Base-by-base conservation (phyloP, 371 early-diverging fungal genomes). In the Ordospora pajunii region DNA sequence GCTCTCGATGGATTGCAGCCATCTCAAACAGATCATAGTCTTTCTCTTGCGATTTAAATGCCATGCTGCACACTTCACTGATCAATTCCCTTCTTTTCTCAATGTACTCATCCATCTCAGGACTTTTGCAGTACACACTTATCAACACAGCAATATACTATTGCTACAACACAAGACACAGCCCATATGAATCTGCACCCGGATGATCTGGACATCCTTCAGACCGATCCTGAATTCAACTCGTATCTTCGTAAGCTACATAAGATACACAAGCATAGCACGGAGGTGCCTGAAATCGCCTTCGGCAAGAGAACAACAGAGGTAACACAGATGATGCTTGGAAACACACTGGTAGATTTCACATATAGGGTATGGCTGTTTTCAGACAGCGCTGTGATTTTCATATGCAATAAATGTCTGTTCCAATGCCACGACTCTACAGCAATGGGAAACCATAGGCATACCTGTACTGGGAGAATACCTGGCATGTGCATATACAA, bases 351-450 rank as follows among this genome's bases (percentile, higher is more conserved):
- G 12, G 44, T 82, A 43, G 37, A 21, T 12, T 37, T 78, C 48
- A 62, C 32, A 1, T 73, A 76, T 23, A 42, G 51, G 17, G 52
- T 73, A 23, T 78, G 69, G 19, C 77, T 75, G 72, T 70, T 69
- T 27, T 66, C 62, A 14, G 71, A 71, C 50, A 72, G 58, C 25
- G 42, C 19, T 14, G 45, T 23, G 6, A 27, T 79, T 0, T 79
- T 70, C 67, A 64, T 79, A 19, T 82, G 82, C 43, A 50, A 64
- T 27, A 43, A 32, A 19, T 82, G 82, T 64, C 49, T 82, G 25
- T 43, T 46, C 22, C 62, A 58, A 11, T 82, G 46, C 43, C 46
- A 67, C 11, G 66, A 52, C 14, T 45, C 75, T n/a, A 42, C 23
- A 17, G 14, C 54, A 11, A 40, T 68, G 17, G 62, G 49, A 4